phyloP scores from a whole-genome alignment of 1,139 yeast species.

The Yamadazyma conglobata region DNA sequence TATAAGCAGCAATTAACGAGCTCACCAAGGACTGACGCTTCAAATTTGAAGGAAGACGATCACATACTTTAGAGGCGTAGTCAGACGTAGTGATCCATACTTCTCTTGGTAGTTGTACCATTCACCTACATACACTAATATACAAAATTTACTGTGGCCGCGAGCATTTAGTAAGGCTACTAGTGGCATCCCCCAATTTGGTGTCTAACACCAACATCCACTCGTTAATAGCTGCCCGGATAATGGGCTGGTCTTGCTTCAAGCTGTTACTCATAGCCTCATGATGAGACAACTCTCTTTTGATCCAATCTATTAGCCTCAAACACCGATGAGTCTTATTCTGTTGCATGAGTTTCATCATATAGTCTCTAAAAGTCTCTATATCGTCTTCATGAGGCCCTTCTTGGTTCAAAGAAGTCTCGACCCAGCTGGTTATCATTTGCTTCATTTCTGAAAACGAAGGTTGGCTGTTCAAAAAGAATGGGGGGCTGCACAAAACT shows the following conservation, averaged over 20 bases:
- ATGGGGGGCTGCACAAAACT: slow-evolving; percentile 21
- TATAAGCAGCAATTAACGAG: slow-evolving; percentile 41
- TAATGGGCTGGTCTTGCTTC: neutral
- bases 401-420: slow-evolving; percentile 32
- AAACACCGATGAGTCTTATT: slow-evolving; percentile 21
- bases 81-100: slow-evolving; percentile 4
- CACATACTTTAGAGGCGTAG: slow-evolving; percentile 26
- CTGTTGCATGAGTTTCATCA: slow-evolving; percentile 19
- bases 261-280: slow-evolving; percentile 5
- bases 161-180: too few species aligned
- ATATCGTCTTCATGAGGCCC: slow-evolving; percentile 65
- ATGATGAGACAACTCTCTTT: slow-evolving; percentile 13
- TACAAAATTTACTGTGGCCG: too few species aligned
- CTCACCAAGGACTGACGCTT: slow-evolving; percentile 48
- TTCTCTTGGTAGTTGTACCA: slow-evolving; percentile 2
- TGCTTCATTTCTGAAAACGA: slow-evolving; percentile 32
- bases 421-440: slow-evolving; percentile 48
- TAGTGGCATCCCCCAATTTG: neutral
- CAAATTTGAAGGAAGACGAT: slow-evolving; percentile 49
- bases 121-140: neutral
- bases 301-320: slow-evolving; percentile 20
- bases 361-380: slow-evolving; percentile 28
- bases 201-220: slow-evolving; percentile 15
- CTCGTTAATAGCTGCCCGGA: slow-evolving; percentile 13
- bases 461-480: slow-evolving; percentile 30